Base-by-base conservation (phyloP, 805 yeast genomes). In the Metschnikowia shivogae region DNA sequence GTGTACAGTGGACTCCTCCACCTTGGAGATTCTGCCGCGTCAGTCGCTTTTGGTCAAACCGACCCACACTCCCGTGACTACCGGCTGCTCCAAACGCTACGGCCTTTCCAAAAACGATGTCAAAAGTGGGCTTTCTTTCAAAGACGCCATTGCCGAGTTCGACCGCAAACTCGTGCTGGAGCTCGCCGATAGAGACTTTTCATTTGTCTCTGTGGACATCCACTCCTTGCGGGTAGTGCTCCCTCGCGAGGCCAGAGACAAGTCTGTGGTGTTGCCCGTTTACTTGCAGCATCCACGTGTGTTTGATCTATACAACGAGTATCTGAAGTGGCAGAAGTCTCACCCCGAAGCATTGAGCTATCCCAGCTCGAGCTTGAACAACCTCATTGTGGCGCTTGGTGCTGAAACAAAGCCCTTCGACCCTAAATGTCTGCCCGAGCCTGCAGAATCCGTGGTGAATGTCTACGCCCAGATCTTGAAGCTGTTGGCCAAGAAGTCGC, bases 211-310 rank as follows among this genome's bases (percentile, higher is more conserved):
- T 0, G 70, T 80, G 49, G 80, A 81, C 57, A 73, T 84, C 9
- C 81, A 84, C 83, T 83, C 83, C 56, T 67, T 89, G 39, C 74
- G 89, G 48, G 90, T 90, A 39, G 84, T 83, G 57, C 66, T 90
- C 30, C 84, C 86, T 10, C 74, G 95, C 39, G 95, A 89, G 61
- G 87, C 95, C 6, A 72, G 88, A 34, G 95, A 87, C 59, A 80
- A 84, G 59, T 76, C 79, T 9, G 81, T 85, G 46, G 76, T 73
- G 4, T 72, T 89, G 45, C 96, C 96, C 0, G 72, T 77, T 4
- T 87, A 84, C 60, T 65, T 90, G 47, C 87, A 83, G 60, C 82
- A 83, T 52, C 86, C 96, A 3, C 73, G 82, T 36, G 75, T 84
- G 20, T 89, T 87, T 64, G 96, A 88, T 62, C 65, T 89, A 49